Evolutionary conservation across 2,329 filamentous ascomycete genomes (phyloP), one percentile per base, ranked within the genome.

Genomic region (Elsinoe necatrix): DNA sequence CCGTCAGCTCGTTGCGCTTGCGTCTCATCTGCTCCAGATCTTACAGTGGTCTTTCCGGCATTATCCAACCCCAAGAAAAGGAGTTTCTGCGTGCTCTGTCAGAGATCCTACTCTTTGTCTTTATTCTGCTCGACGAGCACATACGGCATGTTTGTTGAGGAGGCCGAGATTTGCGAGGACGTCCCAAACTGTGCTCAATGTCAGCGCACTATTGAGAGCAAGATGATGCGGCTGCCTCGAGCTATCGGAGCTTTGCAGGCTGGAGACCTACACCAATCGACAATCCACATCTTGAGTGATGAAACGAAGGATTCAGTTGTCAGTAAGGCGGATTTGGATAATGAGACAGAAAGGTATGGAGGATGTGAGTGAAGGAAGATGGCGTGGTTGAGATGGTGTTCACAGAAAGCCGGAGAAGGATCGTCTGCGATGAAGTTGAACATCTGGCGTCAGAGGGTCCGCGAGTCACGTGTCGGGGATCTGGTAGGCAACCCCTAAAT

Each of bases 51-150:
- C 80, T 95, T 95, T 75, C 90, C 90, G 54, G 90, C 90, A 77
- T 95, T 95, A 73, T 95, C 90, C 61, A 95, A 85, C 65, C 90
- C 90, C 62, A 95, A 83, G 77, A 95, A 95, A 58, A 95, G 82
- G 59, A 95, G 82, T 82, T 95, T 95, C 58, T 62, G 34, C 20
- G 9, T 2, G 16, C 18, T 21, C 1, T 8, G 23, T 23, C 39
- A 31, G 29, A 18, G 14, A 7, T 20, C 35, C 34, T 35, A 34
- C 12, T 50, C 25, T 37, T 39, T 16, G 25, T 23, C 14, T 11
- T 25, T n/a, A 8, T 39, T 9, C 3, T 29, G 14, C n/a, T 11
- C 4, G 29, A 2, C 12, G 21, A 14, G 7, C 12, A 29, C 60
- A 29, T 57, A 61, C 60, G 68, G 89, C 90, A 73, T 95, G 89